Evolutionary conservation across 305 asterid genomes (phyloP).

Genomic region (Fraxinus dipetala): DNA sequence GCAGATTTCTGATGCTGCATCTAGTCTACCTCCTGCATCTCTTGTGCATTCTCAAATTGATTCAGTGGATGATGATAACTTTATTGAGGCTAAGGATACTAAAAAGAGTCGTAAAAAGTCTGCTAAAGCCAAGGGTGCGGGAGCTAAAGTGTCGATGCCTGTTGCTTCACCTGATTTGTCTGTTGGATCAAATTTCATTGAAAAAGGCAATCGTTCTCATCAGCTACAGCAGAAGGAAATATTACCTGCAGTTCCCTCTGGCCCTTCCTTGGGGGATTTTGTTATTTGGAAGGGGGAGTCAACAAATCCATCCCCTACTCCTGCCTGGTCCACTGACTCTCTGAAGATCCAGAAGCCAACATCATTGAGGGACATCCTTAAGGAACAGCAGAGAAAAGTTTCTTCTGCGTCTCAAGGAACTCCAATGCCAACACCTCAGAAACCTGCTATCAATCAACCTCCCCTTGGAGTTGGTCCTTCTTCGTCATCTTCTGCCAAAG

Average conservation of each 20-base stretch:
- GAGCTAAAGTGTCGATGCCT: slow-evolving; percentile 37
- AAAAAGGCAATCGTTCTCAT: slow-evolving; percentile 51
- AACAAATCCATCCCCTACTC: slow-evolving; percentile 53
- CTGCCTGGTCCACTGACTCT: slow-evolving; percentile 74
- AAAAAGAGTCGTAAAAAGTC: slow-evolving; percentile 75
- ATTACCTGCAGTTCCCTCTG: slow-evolving; percentile 62
- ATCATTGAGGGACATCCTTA: slow-evolving; percentile 75
- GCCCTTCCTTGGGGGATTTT: slow-evolving; percentile 82
- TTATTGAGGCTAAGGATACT: slow-evolving; percentile 72
- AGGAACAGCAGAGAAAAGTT: slow-evolving; percentile 63
- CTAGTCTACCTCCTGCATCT: slow-evolving; percentile 13
- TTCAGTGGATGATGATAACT: slow-evolving; percentile 41
- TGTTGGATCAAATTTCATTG: slow-evolving; percentile 50
- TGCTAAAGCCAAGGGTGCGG: slow-evolving; percentile 65
- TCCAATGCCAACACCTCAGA: slow-evolving; percentile 55
- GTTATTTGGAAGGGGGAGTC: slow-evolving; percentile 78
- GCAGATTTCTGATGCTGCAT: slow-evolving; percentile 34
- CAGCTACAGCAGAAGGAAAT: slow-evolving; percentile 57
- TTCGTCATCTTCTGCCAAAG: slow-evolving; percentile 55
- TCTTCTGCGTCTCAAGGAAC: slow-evolving; percentile 39
- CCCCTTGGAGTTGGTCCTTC: slow-evolving; percentile 50
- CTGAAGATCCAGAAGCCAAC: slow-evolving; percentile 56
- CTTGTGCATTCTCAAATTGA: slow-evolving; percentile 33
- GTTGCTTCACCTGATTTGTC: slow-evolving; percentile 34
- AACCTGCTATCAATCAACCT: slow-evolving; percentile 45